phyloP scores from a whole-genome alignment of 768 basidiomycete genomes.

The Suillus hirtellus region DNA sequence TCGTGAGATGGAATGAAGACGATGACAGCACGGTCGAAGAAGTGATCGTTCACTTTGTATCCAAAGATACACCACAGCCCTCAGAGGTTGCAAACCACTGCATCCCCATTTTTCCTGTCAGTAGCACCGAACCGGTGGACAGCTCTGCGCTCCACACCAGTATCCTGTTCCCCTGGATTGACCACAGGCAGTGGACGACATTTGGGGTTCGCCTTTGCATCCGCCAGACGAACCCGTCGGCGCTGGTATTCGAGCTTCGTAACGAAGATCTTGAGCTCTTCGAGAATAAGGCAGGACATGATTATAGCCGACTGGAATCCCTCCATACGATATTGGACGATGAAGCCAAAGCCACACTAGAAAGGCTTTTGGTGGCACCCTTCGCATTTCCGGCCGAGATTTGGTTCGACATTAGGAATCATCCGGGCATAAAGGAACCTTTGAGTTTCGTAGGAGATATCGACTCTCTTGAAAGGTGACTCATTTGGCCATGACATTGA shows the following conservation, averaged over 20 bases:
- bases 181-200: slow-evolving; percentile 26
- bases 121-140: neutral
- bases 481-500: slow-evolving; percentile 3
- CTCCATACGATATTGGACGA: slow-evolving; percentile 6
- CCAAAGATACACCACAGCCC: slow-evolving; percentile 14
- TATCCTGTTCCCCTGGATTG: slow-evolving; percentile 24
- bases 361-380: slow-evolving; percentile 15
- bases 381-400: slow-evolving; percentile 21
- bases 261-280: slow-evolving; percentile 24
- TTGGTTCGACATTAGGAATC: slow-evolving; percentile 29
- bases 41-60: slow-evolving; percentile 23
- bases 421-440: slow-evolving; percentile 18
- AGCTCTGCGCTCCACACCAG: slow-evolving; percentile 17
- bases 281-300: slow-evolving; percentile 17
- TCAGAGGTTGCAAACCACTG: slow-evolving; percentile 1
- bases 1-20: slow-evolving; percentile 13
- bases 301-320: slow-evolving; percentile 9
- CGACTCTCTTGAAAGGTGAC: slow-evolving; percentile 27
- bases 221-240: slow-evolving; percentile 17
- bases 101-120: slow-evolving; percentile 8
- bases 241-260: slow-evolving; percentile 23
- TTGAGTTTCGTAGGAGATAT: slow-evolving; percentile 20
- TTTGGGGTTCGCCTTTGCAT: slow-evolving; percentile 25
- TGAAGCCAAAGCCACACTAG: slow-evolving; percentile 8
- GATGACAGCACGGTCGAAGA: slow-evolving; percentile 17